Conservation (phyloP, 2,329 filamentous ascomycete species). For the Apiospora hydei region DNA sequence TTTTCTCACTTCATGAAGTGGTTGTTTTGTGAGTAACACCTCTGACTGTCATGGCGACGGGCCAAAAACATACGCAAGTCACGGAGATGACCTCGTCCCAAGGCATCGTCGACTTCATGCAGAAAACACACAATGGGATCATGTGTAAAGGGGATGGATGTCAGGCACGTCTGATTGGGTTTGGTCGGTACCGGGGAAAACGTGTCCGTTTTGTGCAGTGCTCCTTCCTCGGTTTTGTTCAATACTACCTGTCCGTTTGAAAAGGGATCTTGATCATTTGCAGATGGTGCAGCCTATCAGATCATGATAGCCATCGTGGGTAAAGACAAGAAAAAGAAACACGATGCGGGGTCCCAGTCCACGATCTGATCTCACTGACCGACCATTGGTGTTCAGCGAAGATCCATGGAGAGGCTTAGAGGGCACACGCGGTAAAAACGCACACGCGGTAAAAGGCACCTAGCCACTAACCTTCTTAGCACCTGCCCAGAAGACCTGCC, state of each 20-base stretch:
- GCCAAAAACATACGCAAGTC: background rate
- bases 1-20: background rate
- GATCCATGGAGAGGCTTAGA: conserved; percentile 13
- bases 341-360: conserved; percentile 1
- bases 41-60: background rate
- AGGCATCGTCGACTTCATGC: conserved; percentile 20
- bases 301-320: background rate
- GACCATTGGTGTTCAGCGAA: conserved; percentile 10
- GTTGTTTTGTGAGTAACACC: background rate
- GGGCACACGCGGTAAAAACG: conserved; percentile 21
- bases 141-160: background rate
- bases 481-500: background rate
- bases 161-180: background rate
- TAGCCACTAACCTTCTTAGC: background rate
- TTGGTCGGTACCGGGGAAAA: background rate
- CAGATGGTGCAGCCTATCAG: conserved; percentile 2
- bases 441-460: conserved; percentile 9
- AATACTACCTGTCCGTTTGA: background rate
- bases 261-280: conserved; percentile 18
- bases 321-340: background rate
- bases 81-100: background rate
- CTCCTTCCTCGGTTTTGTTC: background rate
- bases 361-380: conserved; percentile 19
- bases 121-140: background rate
- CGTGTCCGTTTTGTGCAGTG: background rate